Conservation (phyloP, 441 rosid species). For the Brassica balearica region DNA sequence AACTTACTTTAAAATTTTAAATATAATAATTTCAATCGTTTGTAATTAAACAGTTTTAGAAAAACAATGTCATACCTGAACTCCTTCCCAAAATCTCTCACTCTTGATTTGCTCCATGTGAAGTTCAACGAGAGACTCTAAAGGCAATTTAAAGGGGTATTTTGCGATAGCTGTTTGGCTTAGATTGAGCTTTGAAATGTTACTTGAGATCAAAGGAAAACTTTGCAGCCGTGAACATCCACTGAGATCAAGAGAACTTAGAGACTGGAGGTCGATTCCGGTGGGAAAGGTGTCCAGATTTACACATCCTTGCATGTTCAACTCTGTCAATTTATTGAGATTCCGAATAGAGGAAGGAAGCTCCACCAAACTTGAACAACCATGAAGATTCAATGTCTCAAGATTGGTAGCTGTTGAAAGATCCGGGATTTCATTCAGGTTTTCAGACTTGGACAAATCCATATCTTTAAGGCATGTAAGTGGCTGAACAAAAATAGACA, state of each 20-base stretch:
- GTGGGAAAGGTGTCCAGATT: conserved; percentile 26
- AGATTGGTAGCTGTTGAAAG: conserved; percentile 36
- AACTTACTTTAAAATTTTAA: neutral
- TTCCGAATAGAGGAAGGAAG: conserved; percentile 27
- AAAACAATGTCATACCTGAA: conserved; percentile 15
- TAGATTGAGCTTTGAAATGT: neutral
- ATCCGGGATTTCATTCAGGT: conserved; percentile 41
- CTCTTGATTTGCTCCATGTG: conserved; percentile 11
- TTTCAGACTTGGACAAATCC: conserved; percentile 38
- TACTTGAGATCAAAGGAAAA: conserved; percentile 30
- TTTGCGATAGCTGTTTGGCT: neutral
- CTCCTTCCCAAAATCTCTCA: conserved; percentile 24
- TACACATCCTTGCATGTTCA: conserved; percentile 36
- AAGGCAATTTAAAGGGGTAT: conserved; percentile 1
- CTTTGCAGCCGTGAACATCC: conserved; percentile 30
- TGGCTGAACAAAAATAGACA: conserved; percentile 20
- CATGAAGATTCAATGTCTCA: conserved; percentile 37
- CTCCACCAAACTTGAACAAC: conserved; percentile 23
- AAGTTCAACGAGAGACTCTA: conserved; percentile 29
- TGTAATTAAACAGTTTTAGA: neutral
- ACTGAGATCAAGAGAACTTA: conserved; percentile 11
- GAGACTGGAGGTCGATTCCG: neutral
- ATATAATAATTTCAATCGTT: neutral
- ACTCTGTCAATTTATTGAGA: neutral
- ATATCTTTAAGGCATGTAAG: conserved; percentile 29